Base-by-base conservation (phyloP, 306 rosid genomes). In the Ziziphus jujuba region DNA sequence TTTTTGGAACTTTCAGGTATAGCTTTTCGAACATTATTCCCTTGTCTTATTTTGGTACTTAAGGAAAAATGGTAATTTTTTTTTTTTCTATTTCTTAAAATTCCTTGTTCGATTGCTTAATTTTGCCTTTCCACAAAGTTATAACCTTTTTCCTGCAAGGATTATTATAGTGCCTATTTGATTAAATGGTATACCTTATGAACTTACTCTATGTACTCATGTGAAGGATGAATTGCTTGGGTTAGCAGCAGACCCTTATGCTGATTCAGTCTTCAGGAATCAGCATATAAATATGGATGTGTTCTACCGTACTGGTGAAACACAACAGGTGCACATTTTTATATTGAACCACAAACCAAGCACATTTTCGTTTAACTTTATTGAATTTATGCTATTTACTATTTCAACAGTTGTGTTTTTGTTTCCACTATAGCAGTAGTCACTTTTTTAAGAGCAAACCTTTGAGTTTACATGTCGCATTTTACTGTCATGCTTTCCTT, bases 1-100 rank as follows among this genome's bases (percentile, higher is more conserved):
- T 78, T 92, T 90, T 77, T 92, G 97, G 98, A 92, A 92, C 84
- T 87, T 92, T 77, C 98, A 87, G 96, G 97, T 90, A 75, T 63
- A 21, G 63, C 31, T 16, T 67, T 17, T 15, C 34, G 48, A 5
- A 13, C 15, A 25, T 34, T 21, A 19, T 24, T 0, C 8, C 16
- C 21, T 5, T n/a, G 19, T 20, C 3, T 16, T 2, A 9, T 10
- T 40, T 40, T 40, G 45, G 45, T 40, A 10, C 45, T 40, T 40
- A 12, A 40, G 45, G 45, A 7, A 40, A 40, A 40, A 40, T 8
- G n/a, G n/a, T n/a, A n/a, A n/a, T n/a, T n/a, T n/a, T n/a, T n/a
- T n/a, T n/a, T n/a, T n/a, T 40, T 40, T 10, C 45, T 40, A 40
- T 40, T 40, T 40, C 3, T 8, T 12, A 12, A 12, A 40, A 40